These are phyloP conservation scores for Suhomyces kunorum DNA, from an alignment of 1,139 yeast species.

Conservation along the genomic window DNA sequence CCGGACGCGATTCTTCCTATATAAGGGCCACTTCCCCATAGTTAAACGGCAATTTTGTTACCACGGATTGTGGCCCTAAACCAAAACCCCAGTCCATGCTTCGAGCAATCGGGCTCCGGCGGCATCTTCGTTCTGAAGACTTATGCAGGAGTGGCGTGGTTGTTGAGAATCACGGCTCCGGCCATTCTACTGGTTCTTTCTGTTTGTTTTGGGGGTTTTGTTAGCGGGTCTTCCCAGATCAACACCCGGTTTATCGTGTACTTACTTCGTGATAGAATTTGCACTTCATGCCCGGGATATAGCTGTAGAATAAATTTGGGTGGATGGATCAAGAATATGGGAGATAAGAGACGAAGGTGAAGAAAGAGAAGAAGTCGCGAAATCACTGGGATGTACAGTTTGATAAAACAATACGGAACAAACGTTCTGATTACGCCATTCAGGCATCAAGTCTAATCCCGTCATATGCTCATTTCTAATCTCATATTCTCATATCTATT, in stretches of 20 bases:
- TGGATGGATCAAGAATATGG: too few species aligned
- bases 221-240: conserved; percentile 44
- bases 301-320: conserved; percentile 13
- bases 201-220: conserved; percentile 27
- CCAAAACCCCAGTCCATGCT: conserved; percentile 26
- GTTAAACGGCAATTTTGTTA: conserved; percentile 40
- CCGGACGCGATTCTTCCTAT: conserved; percentile 14
- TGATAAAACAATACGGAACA: too few species aligned
- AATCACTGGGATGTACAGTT: too few species aligned
- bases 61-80: conserved; percentile 45
- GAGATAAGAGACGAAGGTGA: too few species aligned
- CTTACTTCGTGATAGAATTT: conserved; percentile 40
- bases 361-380: too few species aligned
- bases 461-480: too few species aligned
- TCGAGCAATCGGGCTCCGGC: conserved; percentile 10
- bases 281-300: conserved; percentile 59
- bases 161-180: conserved; percentile 11
- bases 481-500: too few species aligned
- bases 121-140: conserved; percentile 25
- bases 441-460: too few species aligned
- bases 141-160: conserved; percentile 14
- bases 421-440: too few species aligned
- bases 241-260: conserved; percentile 54
- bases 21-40: neutral
- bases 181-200: conserved; percentile 6